Evolutionary conservation across 129 eudicot genomes (phyloP).

Genomic region (Artemisia argyi): DNA sequence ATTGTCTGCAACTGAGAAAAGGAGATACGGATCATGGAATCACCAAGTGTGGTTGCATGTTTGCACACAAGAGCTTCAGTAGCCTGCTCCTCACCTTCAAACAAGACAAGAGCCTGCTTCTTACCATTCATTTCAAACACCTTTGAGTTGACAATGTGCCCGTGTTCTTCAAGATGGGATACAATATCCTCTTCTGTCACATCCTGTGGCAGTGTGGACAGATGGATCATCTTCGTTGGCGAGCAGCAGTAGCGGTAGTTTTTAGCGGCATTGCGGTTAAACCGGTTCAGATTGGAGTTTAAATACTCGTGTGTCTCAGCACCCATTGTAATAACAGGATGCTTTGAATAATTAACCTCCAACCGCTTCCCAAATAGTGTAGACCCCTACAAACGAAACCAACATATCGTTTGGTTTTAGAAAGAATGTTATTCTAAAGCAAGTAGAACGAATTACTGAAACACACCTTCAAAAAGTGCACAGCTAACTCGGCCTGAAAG

Average conservation of each 20-base stretch:
- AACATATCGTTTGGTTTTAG: background rate
- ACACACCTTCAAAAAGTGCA: conserved; percentile 80
- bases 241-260: conserved; percentile 97
- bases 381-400: conserved; percentile 57
- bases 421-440: too few relatives aligned
- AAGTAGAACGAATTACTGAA: background rate
- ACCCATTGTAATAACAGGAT: conserved; percentile 84
- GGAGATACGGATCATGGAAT: conserved; percentile 76
- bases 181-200: conserved; percentile 80
- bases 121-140: conserved; percentile 94
- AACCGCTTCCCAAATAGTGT: conserved; percentile 78
- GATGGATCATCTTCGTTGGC: conserved; percentile 95
- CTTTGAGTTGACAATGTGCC: conserved; percentile 60
- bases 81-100: conserved; percentile 80
- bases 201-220: conserved; percentile 90
- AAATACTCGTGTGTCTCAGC: conserved; percentile 87
- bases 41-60: conserved; percentile 78
- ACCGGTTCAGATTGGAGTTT: conserved; percentile 93
- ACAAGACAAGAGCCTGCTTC: conserved; percentile 78
- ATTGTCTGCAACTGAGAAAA: conserved; percentile 88
- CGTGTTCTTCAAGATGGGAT: conserved; percentile 82
- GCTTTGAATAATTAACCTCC: conserved; percentile 88
- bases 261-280: conserved; percentile 90
- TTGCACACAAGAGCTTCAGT: conserved; percentile 97
- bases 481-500: conserved; percentile 95